Evolutionary conservation across 805 yeast genomes (phyloP), one percentile per base, ranked within the genome.

Genomic region (Teunomyces kruisii): DNA sequence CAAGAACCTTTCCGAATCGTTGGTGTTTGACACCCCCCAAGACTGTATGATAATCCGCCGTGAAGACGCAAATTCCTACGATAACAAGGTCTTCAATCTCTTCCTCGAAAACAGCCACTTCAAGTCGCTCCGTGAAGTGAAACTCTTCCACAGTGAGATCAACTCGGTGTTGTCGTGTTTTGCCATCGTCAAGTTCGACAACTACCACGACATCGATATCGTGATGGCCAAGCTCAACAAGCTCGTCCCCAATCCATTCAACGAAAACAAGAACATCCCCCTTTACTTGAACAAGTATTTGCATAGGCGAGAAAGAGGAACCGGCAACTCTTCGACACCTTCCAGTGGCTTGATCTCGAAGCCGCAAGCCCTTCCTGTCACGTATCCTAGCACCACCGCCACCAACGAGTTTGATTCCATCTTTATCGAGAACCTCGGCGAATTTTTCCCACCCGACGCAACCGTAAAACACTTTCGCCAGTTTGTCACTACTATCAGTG

Each of bases 231-330:
- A 50, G 13, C 51, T 57, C 22, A 53, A 61, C 27, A 48, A 48
- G 37, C 22, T 32, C 15, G 43, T 42, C 1, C 54, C 54, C 28
- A 61, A 64, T 37, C 51, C 62, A 6, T 59, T 76, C 32, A 67
- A 70, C 46, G 22, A 55, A 37, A 52, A 54, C 40, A 47, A 62
- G 32, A 58, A 53, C 22, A 35, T 67, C 45, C 64, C 68, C 16
- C 58, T 79, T 29, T 80, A 77, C 53, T 75, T 84, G 40, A 82
- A 84, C 54, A 81, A 74, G 56, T 88, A 85, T 59, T 75, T 83
- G 38, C 83, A 85, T 39, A 79, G 81, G 52, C 75, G 76, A 47
- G 88, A 84, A 56, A 67, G 90, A 13, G 38, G 36, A 9, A 17
- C 10, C 29, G 38, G 32, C 29, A 14, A 10, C 28, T 19, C 22